These are phyloP conservation scores for Akanthomyces muscarius DNA, from an alignment of 2,329 filamentous ascomycete species.

Conservation along the genomic window DNA sequence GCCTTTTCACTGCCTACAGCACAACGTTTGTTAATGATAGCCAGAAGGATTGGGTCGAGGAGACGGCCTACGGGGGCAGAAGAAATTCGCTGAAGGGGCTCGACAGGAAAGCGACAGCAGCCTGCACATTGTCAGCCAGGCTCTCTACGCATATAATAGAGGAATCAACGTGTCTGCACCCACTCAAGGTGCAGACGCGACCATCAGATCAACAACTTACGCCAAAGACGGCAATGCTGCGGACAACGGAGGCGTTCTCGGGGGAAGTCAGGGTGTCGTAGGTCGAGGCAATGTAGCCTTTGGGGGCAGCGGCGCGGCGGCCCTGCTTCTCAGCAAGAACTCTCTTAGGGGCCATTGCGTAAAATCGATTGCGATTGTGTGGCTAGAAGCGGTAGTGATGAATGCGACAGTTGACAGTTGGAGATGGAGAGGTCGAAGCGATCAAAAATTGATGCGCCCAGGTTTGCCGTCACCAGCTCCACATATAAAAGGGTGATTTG, in stretches of 20 bases:
- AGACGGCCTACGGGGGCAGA: conserved; percentile 54
- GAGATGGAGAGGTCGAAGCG: background rate
- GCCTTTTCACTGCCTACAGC: conserved; percentile 14
- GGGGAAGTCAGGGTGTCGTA: conserved; percentile 61
- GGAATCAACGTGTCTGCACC: background rate
- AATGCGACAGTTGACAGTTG: background rate
- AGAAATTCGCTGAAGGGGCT: conserved; percentile 66
- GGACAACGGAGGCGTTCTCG: conserved; percentile 66
- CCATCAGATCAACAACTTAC: conserved; percentile 43
- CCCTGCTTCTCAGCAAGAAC: conserved; percentile 47
- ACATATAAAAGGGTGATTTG: conserved; percentile 16
- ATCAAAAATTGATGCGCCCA: conserved; percentile 11
- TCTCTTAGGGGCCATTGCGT: conserved; percentile 61
- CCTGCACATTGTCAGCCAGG: conserved; percentile 37
- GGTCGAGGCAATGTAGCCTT: conserved; percentile 52
- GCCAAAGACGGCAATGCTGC: conserved; percentile 64
- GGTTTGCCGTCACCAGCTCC: conserved; percentile 5
- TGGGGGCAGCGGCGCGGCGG: conserved; percentile 38
- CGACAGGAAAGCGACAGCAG: conserved; percentile 61
- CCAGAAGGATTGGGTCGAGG: background rate
- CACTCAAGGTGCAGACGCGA: background rate
- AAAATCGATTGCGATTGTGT: background rate
- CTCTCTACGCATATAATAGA: background rate
- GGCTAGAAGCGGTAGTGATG: conserved; percentile 12
- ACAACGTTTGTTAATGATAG: background rate